Conservation (phyloP, 306 rosid genomes). For the Cucurbita argyrosperma region DNA sequence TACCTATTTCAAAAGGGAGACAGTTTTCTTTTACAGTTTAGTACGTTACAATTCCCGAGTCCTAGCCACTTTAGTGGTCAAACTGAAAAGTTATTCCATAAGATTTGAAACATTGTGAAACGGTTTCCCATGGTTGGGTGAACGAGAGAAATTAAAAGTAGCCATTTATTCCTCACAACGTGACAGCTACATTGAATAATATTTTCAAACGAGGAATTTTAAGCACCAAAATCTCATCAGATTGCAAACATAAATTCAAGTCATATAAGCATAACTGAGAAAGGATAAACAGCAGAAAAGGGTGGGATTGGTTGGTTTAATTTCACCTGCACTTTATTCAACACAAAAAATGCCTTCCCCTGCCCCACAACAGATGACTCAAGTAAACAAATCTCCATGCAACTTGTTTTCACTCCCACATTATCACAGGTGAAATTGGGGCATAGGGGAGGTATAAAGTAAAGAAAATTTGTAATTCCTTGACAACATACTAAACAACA, state of each 20-base stretch:
- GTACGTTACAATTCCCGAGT: too few species aligned
- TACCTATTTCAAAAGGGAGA: too few species aligned
- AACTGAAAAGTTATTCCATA: neutral
- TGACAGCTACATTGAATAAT: neutral
- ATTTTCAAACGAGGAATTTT: neutral
- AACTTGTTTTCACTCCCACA: constrained; percentile 33
- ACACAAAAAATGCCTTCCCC: constrained; percentile 57
- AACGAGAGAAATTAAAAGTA: neutral
- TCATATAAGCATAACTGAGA: neutral
- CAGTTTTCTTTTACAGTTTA: too few species aligned
- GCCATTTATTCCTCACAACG: too few species aligned
- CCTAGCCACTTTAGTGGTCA: neutral
- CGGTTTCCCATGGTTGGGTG: too few species aligned
- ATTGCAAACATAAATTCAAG: neutral
- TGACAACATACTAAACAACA: constrained; percentile 10
- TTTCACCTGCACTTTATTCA: constrained; percentile 77
- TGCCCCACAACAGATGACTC: constrained; percentile 28
- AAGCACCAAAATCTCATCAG: neutral
- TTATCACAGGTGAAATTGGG: constrained; percentile 54
- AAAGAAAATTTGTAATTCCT: constrained; percentile 31
- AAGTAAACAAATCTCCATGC: constrained; percentile 9
- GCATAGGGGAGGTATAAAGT: constrained; percentile 36
- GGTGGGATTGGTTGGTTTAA: constrained; percentile 10
- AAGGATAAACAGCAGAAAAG: neutral
- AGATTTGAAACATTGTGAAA: neutral